A percentile compares a stretch with the other conserved stretches of the same genome.
Evolutionary conservation across 2,329 filamentous ascomycete genomes (phyloP).

Genomic region (Penicillium sp.): DNA sequence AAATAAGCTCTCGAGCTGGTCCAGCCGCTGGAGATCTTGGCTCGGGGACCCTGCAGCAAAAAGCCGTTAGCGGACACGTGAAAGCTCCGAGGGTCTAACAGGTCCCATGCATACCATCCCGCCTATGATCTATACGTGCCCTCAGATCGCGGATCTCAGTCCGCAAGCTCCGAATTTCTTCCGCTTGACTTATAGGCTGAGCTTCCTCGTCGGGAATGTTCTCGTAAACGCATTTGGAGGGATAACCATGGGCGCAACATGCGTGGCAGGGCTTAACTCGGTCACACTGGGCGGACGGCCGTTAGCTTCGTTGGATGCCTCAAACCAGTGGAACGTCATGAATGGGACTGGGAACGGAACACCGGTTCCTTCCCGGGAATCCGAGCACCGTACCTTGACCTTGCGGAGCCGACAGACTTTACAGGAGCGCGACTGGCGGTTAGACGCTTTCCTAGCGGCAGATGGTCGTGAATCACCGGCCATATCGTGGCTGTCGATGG

Average conservation of each 20-base stretch:
- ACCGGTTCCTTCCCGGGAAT: constrained; percentile 16
- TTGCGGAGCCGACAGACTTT: constrained; percentile 37
- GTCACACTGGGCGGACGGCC: constrained; percentile 29
- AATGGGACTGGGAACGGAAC: constrained; percentile 6
- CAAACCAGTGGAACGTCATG: constrained; percentile 2
- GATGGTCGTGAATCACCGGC: constrained; percentile 15
- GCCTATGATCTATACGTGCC: constrained; percentile 21
- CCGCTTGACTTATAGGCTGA: constrained; percentile 33
- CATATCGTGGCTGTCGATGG: constrained; percentile 15
- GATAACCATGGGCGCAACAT: constrained; percentile 38
- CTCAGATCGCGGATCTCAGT: constrained; percentile 33
- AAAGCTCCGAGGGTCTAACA: background rate
- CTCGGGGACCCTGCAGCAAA: constrained; percentile 12
- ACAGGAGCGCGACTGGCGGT: constrained; percentile 36
- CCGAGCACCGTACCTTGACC: constrained; percentile 32
- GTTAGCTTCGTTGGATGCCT: constrained; percentile 12
- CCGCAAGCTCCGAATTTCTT: constrained; percentile 35
- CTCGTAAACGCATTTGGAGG: constrained; percentile 38
- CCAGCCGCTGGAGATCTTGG: constrained; percentile 24
- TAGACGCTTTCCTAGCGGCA: constrained; percentile 23
- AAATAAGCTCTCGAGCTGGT: constrained; percentile 32
- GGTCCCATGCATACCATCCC: constrained; percentile 20
- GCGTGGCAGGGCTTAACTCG: constrained; percentile 38
- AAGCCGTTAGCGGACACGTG: constrained; percentile 3
- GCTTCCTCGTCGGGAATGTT: constrained; percentile 29